Base-by-base conservation (phyloP, 108 stramenopile species). In the Licmophora abbreviata region DNA sequence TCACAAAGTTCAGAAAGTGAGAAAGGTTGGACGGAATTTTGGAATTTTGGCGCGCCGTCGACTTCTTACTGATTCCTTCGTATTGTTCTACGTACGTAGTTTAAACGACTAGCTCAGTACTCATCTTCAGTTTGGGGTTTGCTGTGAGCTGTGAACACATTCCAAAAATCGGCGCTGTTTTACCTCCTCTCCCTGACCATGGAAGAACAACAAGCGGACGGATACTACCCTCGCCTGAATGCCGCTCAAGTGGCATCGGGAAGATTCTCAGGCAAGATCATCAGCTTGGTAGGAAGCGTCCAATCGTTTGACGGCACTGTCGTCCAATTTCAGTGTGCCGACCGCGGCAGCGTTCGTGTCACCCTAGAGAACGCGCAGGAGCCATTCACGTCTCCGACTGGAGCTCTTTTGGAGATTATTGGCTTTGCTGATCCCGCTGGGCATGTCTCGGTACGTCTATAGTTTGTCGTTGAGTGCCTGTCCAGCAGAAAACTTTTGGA, bases 151-250 rank as follows among this genome's bases (percentile, higher is more conserved):
- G n/a, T n/a, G n/a, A n/a, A n/a, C n/a, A n/a, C n/a, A n/a, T n/a
- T n/a, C n/a, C n/a, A n/a, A n/a, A n/a, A n/a, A n/a, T n/a, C n/a
- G n/a, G n/a, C n/a, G n/a, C n/a, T n/a, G n/a, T n/a, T n/a, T n/a
- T n/a, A n/a, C n/a, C n/a, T n/a, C n/a, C n/a, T n/a, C 48, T 50
- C 10, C 8, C 32, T 7, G 3, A 71, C 12, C 1, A 71, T 59
- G 64, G 37, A 64, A 44, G 55, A 64, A 57, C n/a, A n/a, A n/a
- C 72, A 66, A 72, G 52, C 57, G 46, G 80, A 86, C 50, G 85
- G 85, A 53, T 48, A 57, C 8, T 86, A 71, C 44, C 73, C 75
- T n/a, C 65, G 85, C 24, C 35, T 86, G 24, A 82, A 81, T 57
- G 68, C 56, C 12, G 63, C 48, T 6, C 77, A 75, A 73, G 54